phyloP scores from a whole-genome alignment of 1,284 basidiomycete species.

The Trichosporon asahii region DNA sequence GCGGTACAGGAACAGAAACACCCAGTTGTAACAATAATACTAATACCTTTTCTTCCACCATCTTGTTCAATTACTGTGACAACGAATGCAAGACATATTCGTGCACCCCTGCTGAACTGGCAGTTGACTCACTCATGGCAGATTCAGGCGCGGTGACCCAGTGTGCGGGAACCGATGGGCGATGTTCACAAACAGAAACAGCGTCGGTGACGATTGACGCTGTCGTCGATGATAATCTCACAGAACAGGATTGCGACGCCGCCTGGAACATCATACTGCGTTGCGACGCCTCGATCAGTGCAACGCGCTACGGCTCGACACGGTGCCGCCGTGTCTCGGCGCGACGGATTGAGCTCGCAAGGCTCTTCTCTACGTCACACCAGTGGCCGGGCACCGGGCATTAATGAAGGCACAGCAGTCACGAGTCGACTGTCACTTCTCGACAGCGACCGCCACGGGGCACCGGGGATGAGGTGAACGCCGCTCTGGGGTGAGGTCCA shows the following conservation, averaged over 20 bases:
- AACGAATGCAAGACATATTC: slow-evolving; percentile 2
- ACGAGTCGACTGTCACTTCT: neutral
- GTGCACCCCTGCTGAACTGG: neutral
- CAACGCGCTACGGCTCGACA: too few relatives aligned
- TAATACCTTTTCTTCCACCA: neutral
- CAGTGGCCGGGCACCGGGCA: neutral
- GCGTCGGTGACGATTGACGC: too few relatives aligned
- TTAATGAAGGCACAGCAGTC: neutral
- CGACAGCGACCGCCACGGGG: too few relatives aligned
- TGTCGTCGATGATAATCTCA: neutral
- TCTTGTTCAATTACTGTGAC: neutral
- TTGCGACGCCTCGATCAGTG: too few relatives aligned
- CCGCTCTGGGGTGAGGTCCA: neutral
- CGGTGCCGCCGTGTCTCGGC: too few relatives aligned
- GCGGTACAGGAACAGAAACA: too few relatives aligned
- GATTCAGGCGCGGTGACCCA: too few relatives aligned
- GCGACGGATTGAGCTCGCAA: neutral
- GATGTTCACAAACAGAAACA: neutral
- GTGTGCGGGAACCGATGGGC: too few relatives aligned
- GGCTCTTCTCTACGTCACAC: neutral
- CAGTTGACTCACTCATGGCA: too few relatives aligned
- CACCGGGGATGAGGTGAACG: too few relatives aligned
- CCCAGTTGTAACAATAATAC: neutral
- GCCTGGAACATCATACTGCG: too few relatives aligned
- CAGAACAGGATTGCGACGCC: too few relatives aligned